phyloP scores from a whole-genome alignment of 805 yeast species.

The Metschnikowia drakensbergensis region DNA sequence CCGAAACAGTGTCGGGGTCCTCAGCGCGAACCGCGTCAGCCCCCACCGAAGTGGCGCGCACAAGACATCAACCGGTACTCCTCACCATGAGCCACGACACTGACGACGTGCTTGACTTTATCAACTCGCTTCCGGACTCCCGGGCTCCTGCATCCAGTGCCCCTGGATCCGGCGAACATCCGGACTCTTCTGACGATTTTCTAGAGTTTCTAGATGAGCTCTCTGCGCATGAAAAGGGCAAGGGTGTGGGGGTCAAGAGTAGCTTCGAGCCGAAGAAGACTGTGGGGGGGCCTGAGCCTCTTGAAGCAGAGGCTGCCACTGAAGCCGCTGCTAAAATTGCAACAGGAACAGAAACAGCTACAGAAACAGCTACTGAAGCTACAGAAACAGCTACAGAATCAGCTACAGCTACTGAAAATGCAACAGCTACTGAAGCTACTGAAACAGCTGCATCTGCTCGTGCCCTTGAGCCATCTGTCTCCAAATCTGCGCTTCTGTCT shows the following conservation, averaged over 20 bases:
- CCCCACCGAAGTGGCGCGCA: too few relatives aligned
- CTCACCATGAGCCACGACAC: conserved; percentile 36
- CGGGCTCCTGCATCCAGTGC: conserved; percentile 24
- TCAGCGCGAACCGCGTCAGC: too few relatives aligned
- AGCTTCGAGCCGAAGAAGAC: conserved; percentile 36
- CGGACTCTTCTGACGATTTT: conserved; percentile 43
- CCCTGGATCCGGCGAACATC: conserved; percentile 14
- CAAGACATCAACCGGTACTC: neutral
- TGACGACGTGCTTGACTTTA: conserved; percentile 74
- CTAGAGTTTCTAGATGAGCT: conserved; percentile 63
- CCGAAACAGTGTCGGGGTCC: too few relatives aligned
- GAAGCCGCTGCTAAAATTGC: too few relatives aligned
- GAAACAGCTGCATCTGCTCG: too few relatives aligned
- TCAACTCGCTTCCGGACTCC: conserved; percentile 73
- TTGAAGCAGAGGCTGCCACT: too few relatives aligned
- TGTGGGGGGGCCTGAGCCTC: neutral
- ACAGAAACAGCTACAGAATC: too few relatives aligned
- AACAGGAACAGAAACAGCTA: too few relatives aligned
- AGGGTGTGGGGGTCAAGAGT: conserved; percentile 15
- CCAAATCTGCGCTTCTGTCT: neutral
- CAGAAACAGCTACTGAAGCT: neutral
- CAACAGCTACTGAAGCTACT: too few relatives aligned
- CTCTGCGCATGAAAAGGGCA: conserved; percentile 52
- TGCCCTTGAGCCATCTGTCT: too few relatives aligned
- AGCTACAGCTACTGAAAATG: too few relatives aligned